Evolutionary conservation across 2,329 filamentous ascomycete genomes (phyloP).

Genomic region (Penicillium sp.): DNA sequence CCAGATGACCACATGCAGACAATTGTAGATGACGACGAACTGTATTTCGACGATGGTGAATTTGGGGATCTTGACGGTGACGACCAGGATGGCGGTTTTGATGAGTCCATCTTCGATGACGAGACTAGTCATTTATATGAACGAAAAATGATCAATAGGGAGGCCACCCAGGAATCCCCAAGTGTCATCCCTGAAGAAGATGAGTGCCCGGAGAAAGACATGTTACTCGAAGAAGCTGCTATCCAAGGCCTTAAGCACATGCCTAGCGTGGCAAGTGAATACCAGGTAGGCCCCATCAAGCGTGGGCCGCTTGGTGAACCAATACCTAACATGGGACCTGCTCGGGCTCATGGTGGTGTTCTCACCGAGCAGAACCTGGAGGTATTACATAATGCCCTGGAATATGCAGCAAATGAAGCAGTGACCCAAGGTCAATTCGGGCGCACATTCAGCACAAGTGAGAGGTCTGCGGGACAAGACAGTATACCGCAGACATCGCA

Average conservation of each 20-base stretch:
- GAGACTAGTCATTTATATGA: constrained; percentile 46
- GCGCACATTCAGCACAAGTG: constrained; percentile 55
- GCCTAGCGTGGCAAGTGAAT: constrained; percentile 38
- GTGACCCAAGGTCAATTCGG: constrained; percentile 73
- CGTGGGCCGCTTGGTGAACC: constrained; percentile 28
- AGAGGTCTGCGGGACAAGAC: constrained; percentile 38
- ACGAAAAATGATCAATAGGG: constrained; percentile 29
- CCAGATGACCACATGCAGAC: constrained; percentile 1
- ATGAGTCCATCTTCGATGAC: constrained; percentile 52
- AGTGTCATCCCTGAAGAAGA: constrained; percentile 1
- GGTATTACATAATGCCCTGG: constrained; percentile 80
- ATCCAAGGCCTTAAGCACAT: constrained; percentile 31
- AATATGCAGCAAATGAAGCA: constrained; percentile 75
- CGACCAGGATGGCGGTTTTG: constrained; percentile 38
- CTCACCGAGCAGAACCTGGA: constrained; percentile 60
- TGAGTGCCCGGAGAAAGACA: constrained; percentile 16
- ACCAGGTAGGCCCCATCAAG: constrained; percentile 20
- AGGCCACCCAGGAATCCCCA: constrained; percentile 7
- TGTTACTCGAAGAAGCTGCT: constrained; percentile 4
- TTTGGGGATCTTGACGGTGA: constrained; percentile 42
- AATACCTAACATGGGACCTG: constrained; percentile 36
- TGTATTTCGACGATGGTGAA: constrained; percentile 51
- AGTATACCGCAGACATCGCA: constrained; percentile 36
- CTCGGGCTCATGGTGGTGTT: constrained; percentile 34
- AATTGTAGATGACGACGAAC: constrained; percentile 38